Evolutionary conservation across 179 eudicot genomes (phyloP), one percentile per base, ranked within the genome.

Genomic region (Gypsophila paniculata): DNA sequence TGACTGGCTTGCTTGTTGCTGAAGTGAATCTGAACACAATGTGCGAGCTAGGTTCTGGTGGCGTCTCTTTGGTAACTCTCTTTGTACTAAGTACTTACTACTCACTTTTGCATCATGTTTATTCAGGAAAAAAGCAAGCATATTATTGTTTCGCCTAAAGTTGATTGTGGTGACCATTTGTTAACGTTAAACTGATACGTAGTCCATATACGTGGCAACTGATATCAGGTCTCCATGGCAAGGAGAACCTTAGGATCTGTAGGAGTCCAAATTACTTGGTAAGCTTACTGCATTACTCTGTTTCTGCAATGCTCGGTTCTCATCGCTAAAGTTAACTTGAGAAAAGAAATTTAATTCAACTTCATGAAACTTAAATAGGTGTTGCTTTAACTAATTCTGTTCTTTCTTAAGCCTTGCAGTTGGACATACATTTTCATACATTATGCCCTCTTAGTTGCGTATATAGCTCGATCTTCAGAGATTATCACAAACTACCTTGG

Each of bases 21-120:
- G 98, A 93, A 88, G 97, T 89, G 62, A 93, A 93, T 82, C 87
- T 93, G 73, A 91, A 89, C 74, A 93, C 97, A 22, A 93, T 93
- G 98, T 85, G 96, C 72, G 97, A 93, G 78, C 81, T 89, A 68
- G 98, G 97, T 79, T 84, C 97, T 63, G 96, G 97, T 58, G 96
- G 98, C 15, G 93, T 89, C 66, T 93, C 98, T 76, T 73, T 93
- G 98, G 98, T 91, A 91, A 80, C 42, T 72, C 21, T 21, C 9
- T 62, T 34, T 19, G 32, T 25, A 34, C 46, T 15, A 9, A 6
- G 1, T 66, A 8, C n/a, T 8, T 55, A 1, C 46, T 17, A 23
- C 53, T 64, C 21, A 64, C 21, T 55, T 57, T 12, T 39, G 18
- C 58, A 39, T 52, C 58, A 65, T 61, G 53, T 61, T 51, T 53